A percentile compares a stretch with the other conserved stretches of the same genome.
Conservation (phyloP, 768 basidiomycete species). For the Thelephora aurantiotincta region DNA sequence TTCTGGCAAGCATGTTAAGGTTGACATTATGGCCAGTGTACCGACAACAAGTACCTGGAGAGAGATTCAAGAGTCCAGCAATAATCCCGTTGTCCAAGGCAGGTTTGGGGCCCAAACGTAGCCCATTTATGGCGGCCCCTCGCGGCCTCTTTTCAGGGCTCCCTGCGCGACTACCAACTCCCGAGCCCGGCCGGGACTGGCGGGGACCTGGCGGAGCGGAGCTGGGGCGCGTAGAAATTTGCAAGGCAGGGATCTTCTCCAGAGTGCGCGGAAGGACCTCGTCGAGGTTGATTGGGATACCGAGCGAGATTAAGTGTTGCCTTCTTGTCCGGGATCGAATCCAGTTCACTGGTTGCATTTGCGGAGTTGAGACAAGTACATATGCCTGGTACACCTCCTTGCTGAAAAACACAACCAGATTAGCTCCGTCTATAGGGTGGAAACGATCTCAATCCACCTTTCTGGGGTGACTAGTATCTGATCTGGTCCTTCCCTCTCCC, state of each 20-base stretch:
- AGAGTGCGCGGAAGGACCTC: conserved; percentile 66
- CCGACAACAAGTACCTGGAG: conserved; percentile 36
- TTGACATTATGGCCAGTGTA: background rate
- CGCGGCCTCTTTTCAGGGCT: conserved; percentile 26
- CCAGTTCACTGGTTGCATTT: conserved; percentile 85
- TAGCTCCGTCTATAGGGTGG: background rate
- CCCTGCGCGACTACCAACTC: conserved; percentile 38
- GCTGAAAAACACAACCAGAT: conserved; percentile 25
- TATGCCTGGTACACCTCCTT: conserved; percentile 68
- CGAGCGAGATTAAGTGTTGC: conserved; percentile 82
- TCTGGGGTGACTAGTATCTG: conserved; percentile 66
- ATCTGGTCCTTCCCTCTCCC: conserved; percentile 67
- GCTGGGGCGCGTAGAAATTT: conserved; percentile 71
- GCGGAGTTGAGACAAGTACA: conserved; percentile 51
- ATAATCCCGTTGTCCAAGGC: conserved; percentile 56
- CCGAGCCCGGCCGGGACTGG: conserved; percentile 20
- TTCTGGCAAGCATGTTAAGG: background rate
- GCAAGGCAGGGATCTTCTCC: conserved; percentile 62
- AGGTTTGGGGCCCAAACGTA: conserved; percentile 65
- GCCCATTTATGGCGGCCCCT: conserved; percentile 15
- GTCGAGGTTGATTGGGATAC: conserved; percentile 90
- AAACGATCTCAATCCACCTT: conserved; percentile 35
- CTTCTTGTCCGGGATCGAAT: conserved; percentile 82
- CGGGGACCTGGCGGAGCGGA: conserved; percentile 64
- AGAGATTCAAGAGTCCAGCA: conserved; percentile 46